Percentiles rank a stretch among this genome's conserved stretches.
Conservation (phyloP, 495 filamentous ascomycete genomes). For the Penicillium ucsense region DNA sequence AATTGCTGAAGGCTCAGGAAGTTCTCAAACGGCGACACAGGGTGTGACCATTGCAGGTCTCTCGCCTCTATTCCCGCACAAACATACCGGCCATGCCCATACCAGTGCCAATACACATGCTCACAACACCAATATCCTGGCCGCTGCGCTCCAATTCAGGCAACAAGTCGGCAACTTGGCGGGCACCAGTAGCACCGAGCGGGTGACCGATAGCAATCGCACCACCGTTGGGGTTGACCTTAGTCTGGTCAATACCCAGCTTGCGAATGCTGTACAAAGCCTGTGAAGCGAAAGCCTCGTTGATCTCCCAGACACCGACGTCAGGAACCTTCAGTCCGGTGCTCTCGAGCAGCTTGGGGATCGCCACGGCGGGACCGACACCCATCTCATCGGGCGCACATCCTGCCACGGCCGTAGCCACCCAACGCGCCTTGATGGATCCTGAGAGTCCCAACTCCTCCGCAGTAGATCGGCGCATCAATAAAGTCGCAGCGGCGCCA, state of each 20-base stretch:
- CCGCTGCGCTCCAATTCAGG: constrained; percentile 54
- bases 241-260: constrained; percentile 56
- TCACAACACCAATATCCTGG: constrained; percentile 61
- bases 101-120: constrained; percentile 88
- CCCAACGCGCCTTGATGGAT: constrained; percentile 70
- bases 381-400: constrained; percentile 91
- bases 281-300: constrained; percentile 91
- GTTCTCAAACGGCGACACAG: too few relatives aligned
- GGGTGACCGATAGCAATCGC: constrained; percentile 92
- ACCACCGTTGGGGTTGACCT: constrained; percentile 85
- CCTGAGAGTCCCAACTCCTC: constrained; percentile 56
- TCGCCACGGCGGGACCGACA: constrained; percentile 74
- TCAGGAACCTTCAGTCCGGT: constrained; percentile 56
- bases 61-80: constrained; percentile 56
- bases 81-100: constrained; percentile 87
- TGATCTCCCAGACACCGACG: constrained; percentile 89
- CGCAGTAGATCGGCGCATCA: constrained; percentile 82
- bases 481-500: constrained; percentile 70
- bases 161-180: constrained; percentile 69
- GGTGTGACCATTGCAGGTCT: too few relatives aligned
- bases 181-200: constrained; percentile 80
- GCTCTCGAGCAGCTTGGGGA: constrained; percentile 64
- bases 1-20: constrained; percentile 9
- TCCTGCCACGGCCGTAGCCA: constrained; percentile 60
- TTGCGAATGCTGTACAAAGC: constrained; percentile 69